A percentile compares a stretch with the other conserved stretches of the same genome.
phyloP scores from a whole-genome alignment of 345 rosid species.

The Psidium friedrichsthalianum region DNA sequence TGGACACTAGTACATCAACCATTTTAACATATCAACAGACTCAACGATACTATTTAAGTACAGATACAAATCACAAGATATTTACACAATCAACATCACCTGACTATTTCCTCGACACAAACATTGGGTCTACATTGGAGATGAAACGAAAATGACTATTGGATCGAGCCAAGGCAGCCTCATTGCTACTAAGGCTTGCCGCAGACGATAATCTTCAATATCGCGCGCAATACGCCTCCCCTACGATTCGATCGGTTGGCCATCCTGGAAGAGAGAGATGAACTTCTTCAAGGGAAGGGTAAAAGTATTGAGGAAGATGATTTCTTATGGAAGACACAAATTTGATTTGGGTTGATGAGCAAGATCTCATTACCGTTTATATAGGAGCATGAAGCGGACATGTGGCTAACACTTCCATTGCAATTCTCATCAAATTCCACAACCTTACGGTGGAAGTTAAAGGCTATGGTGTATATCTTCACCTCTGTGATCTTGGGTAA shows the following conservation, averaged over 20 bases:
- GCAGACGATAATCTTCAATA: neutral
- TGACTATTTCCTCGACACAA: neutral
- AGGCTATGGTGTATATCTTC: neutral
- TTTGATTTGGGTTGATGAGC: neutral
- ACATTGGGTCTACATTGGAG: fast-evolving
- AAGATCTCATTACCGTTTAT: neutral
- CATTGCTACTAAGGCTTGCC: fast-evolving
- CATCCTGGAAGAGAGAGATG: neutral
- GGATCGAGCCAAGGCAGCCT: neutral
- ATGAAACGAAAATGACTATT: neutral
- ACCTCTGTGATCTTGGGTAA: neutral
- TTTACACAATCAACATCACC: fast-evolving
- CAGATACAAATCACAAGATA: neutral
- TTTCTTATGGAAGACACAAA: neutral
- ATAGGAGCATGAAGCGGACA: neutral
- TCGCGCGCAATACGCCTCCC: neutral
- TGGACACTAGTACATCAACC: neutral
- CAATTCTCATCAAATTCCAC: neutral
- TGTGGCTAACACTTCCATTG: neutral
- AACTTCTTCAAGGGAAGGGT: neutral
- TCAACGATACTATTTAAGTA: no score
- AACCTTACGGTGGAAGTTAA: neutral
- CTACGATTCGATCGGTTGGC: neutral
- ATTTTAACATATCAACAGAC: no score
- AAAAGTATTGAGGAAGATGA: neutral